These are phyloP conservation scores for Zygosaccharomyces siamensis DNA, from an alignment of 805 yeast genomes.

Conservation along the genomic window DNA sequence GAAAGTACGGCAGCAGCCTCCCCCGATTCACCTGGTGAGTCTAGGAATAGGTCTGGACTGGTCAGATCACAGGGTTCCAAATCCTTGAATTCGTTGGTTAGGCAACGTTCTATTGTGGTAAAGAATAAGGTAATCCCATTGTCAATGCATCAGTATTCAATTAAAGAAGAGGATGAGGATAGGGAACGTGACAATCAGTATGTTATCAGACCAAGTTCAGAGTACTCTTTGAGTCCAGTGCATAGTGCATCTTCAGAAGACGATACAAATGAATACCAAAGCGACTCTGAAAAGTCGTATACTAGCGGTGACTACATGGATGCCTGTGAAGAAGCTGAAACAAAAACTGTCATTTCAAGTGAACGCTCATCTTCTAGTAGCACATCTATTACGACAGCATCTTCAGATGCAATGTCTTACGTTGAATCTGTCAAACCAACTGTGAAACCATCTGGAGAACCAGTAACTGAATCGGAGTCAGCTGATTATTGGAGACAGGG, in stretches of 20 bases:
- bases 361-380: not conserved
- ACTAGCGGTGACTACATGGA: constrained; percentile 6
- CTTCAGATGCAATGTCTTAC: not conserved
- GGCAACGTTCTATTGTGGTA: constrained; percentile 36
- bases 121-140: constrained; percentile 34
- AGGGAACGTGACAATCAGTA: constrained; percentile 13
- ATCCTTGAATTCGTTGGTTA: constrained; percentile 26
- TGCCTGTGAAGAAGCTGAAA: constrained; percentile 6
- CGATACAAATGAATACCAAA: constrained; percentile 5
- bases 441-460: not conserved
- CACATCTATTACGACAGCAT: not conserved
- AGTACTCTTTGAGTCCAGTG: constrained; percentile 11
- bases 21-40: not conserved
- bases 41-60: constrained; percentile 10
- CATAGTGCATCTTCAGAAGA: constrained; percentile 9
- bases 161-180: constrained; percentile 26
- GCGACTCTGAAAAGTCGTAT: not conserved
- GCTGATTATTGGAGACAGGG: not conserved
- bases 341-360: not conserved
- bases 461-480: not conserved
- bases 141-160: constrained; percentile 28
- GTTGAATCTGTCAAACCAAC: not conserved
- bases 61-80: constrained; percentile 28
- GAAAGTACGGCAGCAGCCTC: not conserved
- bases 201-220: constrained; percentile 12